Evolutionary conservation across 2,329 filamentous ascomycete genomes (phyloP), one percentile per base, ranked within the genome.

Genomic region (Phaeosphaeria sp.): DNA sequence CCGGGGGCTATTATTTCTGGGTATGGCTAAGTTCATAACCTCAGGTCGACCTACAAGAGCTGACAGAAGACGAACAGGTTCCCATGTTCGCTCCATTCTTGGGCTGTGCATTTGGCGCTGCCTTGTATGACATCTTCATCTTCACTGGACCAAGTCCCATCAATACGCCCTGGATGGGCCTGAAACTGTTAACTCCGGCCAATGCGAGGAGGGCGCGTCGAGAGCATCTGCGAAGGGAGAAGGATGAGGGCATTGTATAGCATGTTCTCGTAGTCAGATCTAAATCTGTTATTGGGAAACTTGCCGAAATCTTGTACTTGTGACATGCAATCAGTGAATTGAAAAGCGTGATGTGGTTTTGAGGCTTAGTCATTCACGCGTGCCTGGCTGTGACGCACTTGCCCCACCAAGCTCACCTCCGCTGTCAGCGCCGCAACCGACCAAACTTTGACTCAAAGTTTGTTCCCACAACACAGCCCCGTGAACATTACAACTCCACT

Each of bases 1-100:
- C 87, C 1, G 88, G 89, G 2, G 82, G 82, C 13, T 90, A 91
- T 69, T 92, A 91, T 70, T 91, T 91, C 71, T 92, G 88, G 89
- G 86, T 88, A 77, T 64, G 79, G 30, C 30, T 43, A 45, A 62
- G 40, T 30, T 22, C 24, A 25, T 15, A 36, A 25, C 27, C 17
- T 8, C 9, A 2, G 27, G 11, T 18, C 5, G n/a, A n/a, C n/a
- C n/a, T n/a, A 18, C 17, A 15, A 22, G 33, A 40, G n/a, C 52
- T 63, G 30, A 62, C 24, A 7, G 9, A 11, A 3, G n/a, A 13
- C 6, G 18, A 57, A 5, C 45, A 89, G 87, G 84, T 92, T 20
- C 90, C 90, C 0, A 89, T 92, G 81, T 86, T 92, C 3, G 83
- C 88, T 2, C 89, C 89, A 0, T 91, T 92, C 69, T 73, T 84